phyloP scores from a whole-genome alignment of 257 asterid genomes.

The Fraxinus pennsylvanica region DNA sequence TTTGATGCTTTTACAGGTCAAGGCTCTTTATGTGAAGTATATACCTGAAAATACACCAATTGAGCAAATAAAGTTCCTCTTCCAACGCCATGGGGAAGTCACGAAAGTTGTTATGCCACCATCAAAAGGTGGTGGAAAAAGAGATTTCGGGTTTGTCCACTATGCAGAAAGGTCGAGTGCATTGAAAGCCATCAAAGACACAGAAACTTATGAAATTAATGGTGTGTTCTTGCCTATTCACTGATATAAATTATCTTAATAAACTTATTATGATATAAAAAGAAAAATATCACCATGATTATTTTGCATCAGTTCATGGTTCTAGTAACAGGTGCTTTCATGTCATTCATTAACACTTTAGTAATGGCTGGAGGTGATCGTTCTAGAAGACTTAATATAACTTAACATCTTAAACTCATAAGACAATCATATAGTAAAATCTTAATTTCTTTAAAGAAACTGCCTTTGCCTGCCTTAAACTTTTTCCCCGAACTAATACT shows the following conservation, averaged over 20 bases:
- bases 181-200: conserved; percentile 74
- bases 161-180: conserved; percentile 95
- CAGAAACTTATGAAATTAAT: conserved; percentile 79
- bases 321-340: too few species aligned
- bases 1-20: conserved; percentile 61
- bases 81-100: conserved; percentile 88
- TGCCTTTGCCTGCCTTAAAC: too few species aligned
- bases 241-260: neutral
- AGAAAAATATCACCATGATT: neutral
- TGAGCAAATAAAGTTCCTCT: conserved; percentile 78
- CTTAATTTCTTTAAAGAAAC: too few species aligned
- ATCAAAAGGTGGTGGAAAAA: conserved; percentile 86
- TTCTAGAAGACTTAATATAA: too few species aligned
- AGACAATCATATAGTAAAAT: too few species aligned
- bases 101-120: conserved; percentile 98
- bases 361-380: too few species aligned
- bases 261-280: neutral
- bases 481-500: too few species aligned
- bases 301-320: neutral
- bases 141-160: conserved; percentile 88
- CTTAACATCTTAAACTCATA: too few species aligned
- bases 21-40: conserved; percentile 89
- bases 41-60: conserved; percentile 83
- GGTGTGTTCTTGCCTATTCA: conserved; percentile 47
- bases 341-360: too few species aligned